Base-by-base conservation (phyloP, 495 filamentous ascomycete species). In the Penicillium antarcticum region DNA sequence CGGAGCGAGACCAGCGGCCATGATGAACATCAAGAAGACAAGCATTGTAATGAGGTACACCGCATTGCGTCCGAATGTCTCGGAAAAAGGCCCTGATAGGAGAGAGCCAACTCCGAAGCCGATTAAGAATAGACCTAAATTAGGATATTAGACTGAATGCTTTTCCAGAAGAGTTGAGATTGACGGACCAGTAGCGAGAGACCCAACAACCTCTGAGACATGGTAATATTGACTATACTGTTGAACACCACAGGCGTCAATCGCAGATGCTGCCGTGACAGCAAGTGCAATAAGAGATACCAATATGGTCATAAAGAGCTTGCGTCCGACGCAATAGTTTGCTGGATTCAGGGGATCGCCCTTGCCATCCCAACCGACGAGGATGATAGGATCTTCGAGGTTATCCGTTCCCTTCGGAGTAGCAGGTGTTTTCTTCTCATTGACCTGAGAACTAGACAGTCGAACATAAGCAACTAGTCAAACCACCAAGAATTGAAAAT, bases 11-110 rank as follows among this genome's bases (percentile, higher is more conserved):
- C 49, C 77, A 0, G 61, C 60, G 1, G 72, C 75, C 71, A 80
- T 74, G 48, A 77, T 63, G 52, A 76, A 80, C 11, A 78, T 52
- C 61, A 75, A 70, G 29, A 70, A 71, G 0, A 79, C 23, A 0
- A 68, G 59, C 9, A 77, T 50, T 1, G 76, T 70, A 1, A 62
- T 49, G 6, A 80, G 73, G 51, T 87, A 86, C 11, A 83, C 72
- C 4, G 79, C 76, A 56, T 80, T 80, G 4, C 74, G 66, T 9
- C 75, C 75, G 18, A 85, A 66, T 0, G 82, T 86, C 53, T 87
- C 85, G 23, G 66, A 74, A 39, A 79, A 54, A 0, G 77, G 77
- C 12, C 73, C 75, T 29, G 72, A 66, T n/a, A 79, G 57, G 5
- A 78, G 53, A 17, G 64, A 67, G 1, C 71, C 85, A 23, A 72